Evolutionary conservation across 2,329 filamentous ascomycete species (phyloP).

Genomic region (Xylariaceae sp.): DNA sequence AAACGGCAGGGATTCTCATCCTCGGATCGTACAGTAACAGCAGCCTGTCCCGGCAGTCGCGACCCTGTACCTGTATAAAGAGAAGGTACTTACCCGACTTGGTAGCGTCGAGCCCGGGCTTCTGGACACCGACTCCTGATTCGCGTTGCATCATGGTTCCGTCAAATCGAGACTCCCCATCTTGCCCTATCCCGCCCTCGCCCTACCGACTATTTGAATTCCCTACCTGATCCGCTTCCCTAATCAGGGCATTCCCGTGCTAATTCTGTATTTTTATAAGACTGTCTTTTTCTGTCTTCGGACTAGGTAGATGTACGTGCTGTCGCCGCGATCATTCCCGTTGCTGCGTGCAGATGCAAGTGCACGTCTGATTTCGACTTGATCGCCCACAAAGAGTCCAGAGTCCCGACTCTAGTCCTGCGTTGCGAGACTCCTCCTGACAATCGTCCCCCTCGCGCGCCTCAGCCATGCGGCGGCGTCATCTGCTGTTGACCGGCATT

Average conservation of each 20-base stretch:
- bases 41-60: no score
- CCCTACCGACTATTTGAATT: not conserved
- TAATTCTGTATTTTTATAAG: not conserved
- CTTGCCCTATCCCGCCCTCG: not conserved
- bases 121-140: not conserved
- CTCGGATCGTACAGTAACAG: no score
- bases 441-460: constrained; percentile 8
- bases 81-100: not conserved
- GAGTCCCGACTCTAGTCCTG: not conserved
- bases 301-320: constrained; percentile 16
- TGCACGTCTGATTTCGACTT: constrained; percentile 3
- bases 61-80: no score
- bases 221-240: no score
- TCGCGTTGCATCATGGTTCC: constrained; percentile 1
- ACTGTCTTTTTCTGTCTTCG: not conserved
- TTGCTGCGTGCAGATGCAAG: constrained; percentile 14
- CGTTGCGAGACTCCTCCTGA: not conserved
- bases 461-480: constrained; percentile 36
- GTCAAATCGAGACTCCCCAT: not conserved
- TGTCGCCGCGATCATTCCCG: constrained; percentile 12
- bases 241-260: no score
- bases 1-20: no score
- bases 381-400: constrained; percentile 8
- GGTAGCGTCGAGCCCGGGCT: not conserved
- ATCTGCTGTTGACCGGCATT: constrained; percentile 33